phyloP scores from a whole-genome alignment of 345 rosid genomes.

The Rhodomyrtus tomentosa region DNA sequence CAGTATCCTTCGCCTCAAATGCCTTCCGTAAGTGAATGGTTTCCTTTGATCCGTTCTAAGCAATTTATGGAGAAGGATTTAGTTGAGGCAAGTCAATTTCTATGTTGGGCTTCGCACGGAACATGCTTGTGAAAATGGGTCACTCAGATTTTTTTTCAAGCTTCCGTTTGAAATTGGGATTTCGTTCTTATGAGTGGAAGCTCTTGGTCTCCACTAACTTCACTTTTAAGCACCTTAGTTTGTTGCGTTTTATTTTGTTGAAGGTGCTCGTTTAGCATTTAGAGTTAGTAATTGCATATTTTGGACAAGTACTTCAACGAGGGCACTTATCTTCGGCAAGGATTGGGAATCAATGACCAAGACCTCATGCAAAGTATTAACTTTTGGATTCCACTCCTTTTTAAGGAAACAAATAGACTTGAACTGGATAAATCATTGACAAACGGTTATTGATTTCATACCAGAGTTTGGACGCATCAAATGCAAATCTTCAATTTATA shows the following conservation, averaged over 20 bases:
- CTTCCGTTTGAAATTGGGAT: neutral
- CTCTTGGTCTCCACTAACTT: neutral
- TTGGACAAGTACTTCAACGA: neutral
- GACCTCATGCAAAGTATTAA: fast-evolving
- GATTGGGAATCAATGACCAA: neutral
- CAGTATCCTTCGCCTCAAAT: too few relatives aligned
- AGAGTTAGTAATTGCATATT: neutral
- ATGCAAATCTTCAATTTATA: too few relatives aligned
- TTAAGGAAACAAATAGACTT: neutral
- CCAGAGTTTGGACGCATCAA: neutral
- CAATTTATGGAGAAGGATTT: neutral
- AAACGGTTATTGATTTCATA: neutral
- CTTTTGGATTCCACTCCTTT: neutral
- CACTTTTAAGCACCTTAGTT: neutral
- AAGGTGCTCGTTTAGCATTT: neutral
- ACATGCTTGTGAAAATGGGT: neutral
- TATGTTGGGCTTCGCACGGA: neutral
- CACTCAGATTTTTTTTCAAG: neutral
- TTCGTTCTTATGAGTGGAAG: neutral
- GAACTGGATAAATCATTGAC: neutral
- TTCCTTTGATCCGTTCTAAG: neutral
- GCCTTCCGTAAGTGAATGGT: neutral
- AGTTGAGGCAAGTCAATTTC: fast-evolving
- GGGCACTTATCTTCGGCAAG: neutral
- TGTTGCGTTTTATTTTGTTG: neutral